A percentile compares a stretch with the other conserved stretches of the same genome.
These are phyloP conservation scores for Ilex aquifolium DNA, from an alignment of 257 asterid species.

Conservation along the genomic window DNA sequence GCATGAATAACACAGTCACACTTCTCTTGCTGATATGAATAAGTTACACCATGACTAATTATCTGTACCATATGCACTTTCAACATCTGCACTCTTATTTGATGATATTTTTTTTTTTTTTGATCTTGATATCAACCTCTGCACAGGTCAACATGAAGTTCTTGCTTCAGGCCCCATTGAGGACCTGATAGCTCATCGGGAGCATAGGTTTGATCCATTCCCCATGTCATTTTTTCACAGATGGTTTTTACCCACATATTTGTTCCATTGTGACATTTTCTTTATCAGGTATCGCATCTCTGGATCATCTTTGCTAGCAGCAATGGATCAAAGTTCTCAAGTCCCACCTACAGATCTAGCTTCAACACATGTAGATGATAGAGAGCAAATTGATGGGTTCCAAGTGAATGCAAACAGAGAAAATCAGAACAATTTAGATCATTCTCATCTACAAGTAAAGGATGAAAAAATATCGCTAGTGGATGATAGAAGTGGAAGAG, in stretches of 20 bases:
- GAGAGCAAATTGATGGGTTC: slow-evolving; percentile 48
- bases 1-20: not conserved
- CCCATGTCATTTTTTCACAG: not conserved
- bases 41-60: too few relatives aligned
- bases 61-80: not conserved
- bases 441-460: slow-evolving; percentile 33
- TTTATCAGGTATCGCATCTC: slow-evolving; percentile 88
- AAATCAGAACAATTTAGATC: slow-evolving; percentile 25
- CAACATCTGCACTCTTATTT: not conserved
- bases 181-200: slow-evolving; percentile 99
- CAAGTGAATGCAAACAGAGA: slow-evolving; percentile 37
- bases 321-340: slow-evolving; percentile 84
- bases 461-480: slow-evolving; percentile 49
- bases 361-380: slow-evolving; percentile 43
- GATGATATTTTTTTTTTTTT: not conserved
- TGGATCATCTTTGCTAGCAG: slow-evolving; percentile 89
- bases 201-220: slow-evolving; percentile 64
- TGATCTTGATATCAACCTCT: slow-evolving; percentile 3
- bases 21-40: not conserved
- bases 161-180: slow-evolving; percentile 98
- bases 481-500: slow-evolving; percentile 74
- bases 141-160: slow-evolving; percentile 86
- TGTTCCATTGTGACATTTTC: slow-evolving; percentile 19
- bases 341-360: slow-evolving; percentile 44
- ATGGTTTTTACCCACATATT: not conserved